Conservation (phyloP, 2,329 filamentous ascomycete genomes). For the Talaromyces rugulosus region DNA sequence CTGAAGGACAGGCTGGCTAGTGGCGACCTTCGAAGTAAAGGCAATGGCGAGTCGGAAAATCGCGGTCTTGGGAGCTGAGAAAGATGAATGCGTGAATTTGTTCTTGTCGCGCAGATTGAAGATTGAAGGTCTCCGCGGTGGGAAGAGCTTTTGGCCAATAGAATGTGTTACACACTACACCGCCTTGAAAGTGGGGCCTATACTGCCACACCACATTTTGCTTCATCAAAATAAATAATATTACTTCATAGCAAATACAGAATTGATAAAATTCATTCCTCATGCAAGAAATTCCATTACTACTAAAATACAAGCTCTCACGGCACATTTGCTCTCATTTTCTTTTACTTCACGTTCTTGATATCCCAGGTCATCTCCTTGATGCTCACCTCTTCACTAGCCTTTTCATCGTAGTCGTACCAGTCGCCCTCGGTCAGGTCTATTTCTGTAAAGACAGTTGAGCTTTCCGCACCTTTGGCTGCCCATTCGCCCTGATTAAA, state of each 20-base stretch:
- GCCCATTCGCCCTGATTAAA: conserved; percentile 75
- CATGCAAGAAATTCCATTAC: not conserved
- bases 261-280: not conserved
- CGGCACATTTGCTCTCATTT: not conserved
- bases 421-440: conserved; percentile 88
- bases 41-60: not conserved
- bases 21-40: not conserved
- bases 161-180: not conserved
- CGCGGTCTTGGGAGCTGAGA: not conserved
- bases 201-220: not conserved
- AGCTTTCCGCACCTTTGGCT: conserved; percentile 74
- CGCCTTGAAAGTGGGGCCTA: not conserved
- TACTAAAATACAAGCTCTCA: not conserved
- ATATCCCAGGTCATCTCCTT: conserved; percentile 87
- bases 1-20: not conserved
- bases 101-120: not conserved
- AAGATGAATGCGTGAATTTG: not conserved
- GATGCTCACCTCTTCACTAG: conserved; percentile 85
- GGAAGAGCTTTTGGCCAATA: not conserved
- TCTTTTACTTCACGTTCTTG: conserved; percentile 55
- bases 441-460: conserved; percentile 74
- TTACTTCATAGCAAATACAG: not conserved
- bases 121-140: not conserved
- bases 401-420: conserved; percentile 97
- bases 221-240: not conserved